Evolutionary conservation across 2,329 filamentous ascomycete genomes (phyloP), one percentile per base, ranked within the genome.

Genomic region (Camillea tinctor): DNA sequence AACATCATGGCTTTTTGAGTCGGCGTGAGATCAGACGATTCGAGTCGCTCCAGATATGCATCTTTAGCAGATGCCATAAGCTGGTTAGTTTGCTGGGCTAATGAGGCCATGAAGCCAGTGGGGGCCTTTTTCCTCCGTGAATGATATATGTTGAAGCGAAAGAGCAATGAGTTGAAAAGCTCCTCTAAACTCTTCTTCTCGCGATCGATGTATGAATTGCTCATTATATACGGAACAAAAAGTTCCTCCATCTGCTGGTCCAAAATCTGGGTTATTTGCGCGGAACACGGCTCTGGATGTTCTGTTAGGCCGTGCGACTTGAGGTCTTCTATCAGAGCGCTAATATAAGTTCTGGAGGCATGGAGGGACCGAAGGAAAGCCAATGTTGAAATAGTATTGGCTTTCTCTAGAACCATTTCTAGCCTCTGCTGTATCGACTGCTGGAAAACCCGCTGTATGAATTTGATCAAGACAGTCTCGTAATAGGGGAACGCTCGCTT

Each of bases 101-200:
- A 82, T 2, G 93, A 94, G 19, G 91, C 92, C 82, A 98, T 96
- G 74, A 97, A 97, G 0, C 92, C 92, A 0, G 91, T 92, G 1
- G 93, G 90, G 23, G 89, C 88, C 80, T 96, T 97, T 75, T 96
- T 94, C 64, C 92, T 84, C 61, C 89, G 82, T 0, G 90, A 92
- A 74, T 99, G 95, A 72, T 94, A 98, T n/a, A 96, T 90, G 17
- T 92, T 96, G 72, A 95, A 99, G 69, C 96, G 96, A 84, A 99
- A 97, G 4, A 98, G 84, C 57, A 99, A 79, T 0, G 95, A 97
- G 57, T 92, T 94, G 77, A 96, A 93, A 65, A 93, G 77, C 72
- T 94, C 91, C 71, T 93, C 91, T 54, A 95, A 76, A 60, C 84
- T 89, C 74, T 81, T 87, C 70, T 79, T 84, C 71, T 91, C 88